Evolutionary conservation across 2,329 filamentous ascomycete genomes (phyloP), one percentile per base, ranked within the genome.

Genomic region (Knoxdaviesia proteae): DNA sequence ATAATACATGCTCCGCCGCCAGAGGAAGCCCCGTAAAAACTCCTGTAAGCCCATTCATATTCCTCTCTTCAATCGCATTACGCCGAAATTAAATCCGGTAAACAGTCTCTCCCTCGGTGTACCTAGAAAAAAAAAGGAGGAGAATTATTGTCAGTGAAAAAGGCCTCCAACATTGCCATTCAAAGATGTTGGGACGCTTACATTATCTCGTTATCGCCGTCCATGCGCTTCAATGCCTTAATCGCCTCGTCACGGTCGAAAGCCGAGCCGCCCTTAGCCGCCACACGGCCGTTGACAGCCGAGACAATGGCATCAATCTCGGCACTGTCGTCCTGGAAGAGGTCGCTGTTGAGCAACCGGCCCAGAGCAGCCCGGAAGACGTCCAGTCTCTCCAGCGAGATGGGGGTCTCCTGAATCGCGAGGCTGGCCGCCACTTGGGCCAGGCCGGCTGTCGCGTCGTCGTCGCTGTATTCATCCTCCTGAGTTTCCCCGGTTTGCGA

Each of bases 291-390:
- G 56, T 98, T 98, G 41, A 98, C 81, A 6, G 82, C 82, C 4
- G 68, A 69, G 11, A 94, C 68, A 33, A 98, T 68, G 31, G 73
- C 72, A 47, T 77, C 73, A 2, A 94, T 69, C 47, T 79, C 70
- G 9, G 86, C 84, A 11, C 78, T 75, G 53, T 96, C 90, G 47
- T 92, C 83, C 33, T 78, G 74, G 56, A 98, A 98, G n/a, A 98
- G 59, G 8, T 74, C 68, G 0, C 80, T 80, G 52, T 80, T 79
- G 53, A 94, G 78, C 43, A 98, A 67, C 51, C 84, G 80, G 30
- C 90, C 90, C 3, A 98, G 67, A 2, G 81, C 74, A 7, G 74
- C 73, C 43, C 84, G 77, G 76, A 98, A 98, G 1, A 74, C 62
- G 5, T 71, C 64, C 31, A 94, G 61, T 36, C 90, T 73, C 36